Conservation (phyloP, 2,329 filamentous ascomycete genomes). For the Colletotrichum cordylinicola region DNA sequence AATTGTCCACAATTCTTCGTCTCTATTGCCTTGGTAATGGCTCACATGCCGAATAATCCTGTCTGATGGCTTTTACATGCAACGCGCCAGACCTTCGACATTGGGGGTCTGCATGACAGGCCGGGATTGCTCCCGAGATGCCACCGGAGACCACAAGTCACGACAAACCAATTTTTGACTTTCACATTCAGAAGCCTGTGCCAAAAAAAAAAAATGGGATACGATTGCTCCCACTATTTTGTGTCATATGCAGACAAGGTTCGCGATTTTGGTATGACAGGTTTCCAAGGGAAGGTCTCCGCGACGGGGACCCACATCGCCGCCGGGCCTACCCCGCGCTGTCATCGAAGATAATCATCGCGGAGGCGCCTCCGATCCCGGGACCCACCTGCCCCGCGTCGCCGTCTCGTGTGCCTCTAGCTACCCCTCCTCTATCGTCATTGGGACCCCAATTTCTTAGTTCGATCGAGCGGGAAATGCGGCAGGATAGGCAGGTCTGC, state of each 20-base stretch:
- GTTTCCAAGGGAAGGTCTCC: not conserved
- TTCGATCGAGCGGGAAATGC: not conserved
- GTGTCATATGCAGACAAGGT: not conserved
- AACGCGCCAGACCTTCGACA: not conserved
- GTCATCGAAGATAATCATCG: not conserved
- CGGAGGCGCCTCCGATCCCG: not conserved
- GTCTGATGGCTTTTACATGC: not conserved
- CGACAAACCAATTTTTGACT: not conserved
- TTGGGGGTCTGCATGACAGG: not conserved
- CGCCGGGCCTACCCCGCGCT: not conserved
- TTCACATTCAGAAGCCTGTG: not conserved
- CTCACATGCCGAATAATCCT: not conserved
- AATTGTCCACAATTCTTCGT: not conserved
- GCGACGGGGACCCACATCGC: not conserved
- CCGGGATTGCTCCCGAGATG: not conserved
- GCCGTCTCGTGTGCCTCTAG: not conserved
- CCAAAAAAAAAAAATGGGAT: not conserved
- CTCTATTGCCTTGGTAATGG: too few relatives aligned
- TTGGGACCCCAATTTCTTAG: not conserved
- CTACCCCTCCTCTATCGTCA: not conserved
- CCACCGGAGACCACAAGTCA: not conserved
- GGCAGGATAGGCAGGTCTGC: constrained; percentile 2
- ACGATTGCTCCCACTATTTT: not conserved
- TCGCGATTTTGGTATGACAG: not conserved
- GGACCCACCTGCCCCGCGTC: not conserved